phyloP scores from a whole-genome alignment of 768 basidiomycete species.

The Xerocomellus dryophilus region DNA sequence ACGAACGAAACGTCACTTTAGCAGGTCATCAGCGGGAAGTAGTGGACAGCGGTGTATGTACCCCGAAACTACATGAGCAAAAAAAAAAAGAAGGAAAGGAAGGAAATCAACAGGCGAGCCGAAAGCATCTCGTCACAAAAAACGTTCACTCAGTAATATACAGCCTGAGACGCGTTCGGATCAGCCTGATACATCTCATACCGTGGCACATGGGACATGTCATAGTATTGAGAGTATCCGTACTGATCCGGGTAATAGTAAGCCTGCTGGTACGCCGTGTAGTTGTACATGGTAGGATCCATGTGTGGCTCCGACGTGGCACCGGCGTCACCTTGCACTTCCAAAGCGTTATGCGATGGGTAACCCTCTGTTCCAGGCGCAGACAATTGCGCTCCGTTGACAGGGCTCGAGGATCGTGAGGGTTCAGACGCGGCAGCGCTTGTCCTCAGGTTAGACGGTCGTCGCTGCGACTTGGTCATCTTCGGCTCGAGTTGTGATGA shows the following conservation, averaged over 20 bases:
- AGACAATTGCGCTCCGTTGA: slow-evolving; percentile 13
- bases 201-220: slow-evolving; percentile 60
- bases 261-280: slow-evolving; percentile 52
- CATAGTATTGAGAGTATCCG: slow-evolving; percentile 63
- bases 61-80: slow-evolving; percentile 21
- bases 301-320: slow-evolving; percentile 26
- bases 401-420: slow-evolving; percentile 31
- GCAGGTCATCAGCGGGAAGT: slow-evolving; percentile 5
- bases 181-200: slow-evolving; percentile 67
- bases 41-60: slow-evolving; percentile 21
- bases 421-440: slow-evolving; percentile 52
- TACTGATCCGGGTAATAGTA: slow-evolving; percentile 76
- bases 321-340: slow-evolving; percentile 15
- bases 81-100: slow-evolving; percentile 5
- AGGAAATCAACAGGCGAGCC: slow-evolving; percentile 13
- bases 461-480: slow-evolving; percentile 22
- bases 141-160: slow-evolving; percentile 53
- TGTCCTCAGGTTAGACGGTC: slow-evolving; percentile 46
- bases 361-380: slow-evolving; percentile 14
- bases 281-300: slow-evolving; percentile 47
- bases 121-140: slow-evolving; percentile 2
- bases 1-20: slow-evolving; percentile 21
- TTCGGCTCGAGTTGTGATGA: slow-evolving; percentile 26
- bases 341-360: slow-evolving; percentile 5
- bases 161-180: slow-evolving; percentile 46